Percentiles rank a stretch among this genome's conserved stretches.
phyloP scores from a whole-genome alignment of 192 early-diverging fungal species.

The Coemansia sp. region DNA sequence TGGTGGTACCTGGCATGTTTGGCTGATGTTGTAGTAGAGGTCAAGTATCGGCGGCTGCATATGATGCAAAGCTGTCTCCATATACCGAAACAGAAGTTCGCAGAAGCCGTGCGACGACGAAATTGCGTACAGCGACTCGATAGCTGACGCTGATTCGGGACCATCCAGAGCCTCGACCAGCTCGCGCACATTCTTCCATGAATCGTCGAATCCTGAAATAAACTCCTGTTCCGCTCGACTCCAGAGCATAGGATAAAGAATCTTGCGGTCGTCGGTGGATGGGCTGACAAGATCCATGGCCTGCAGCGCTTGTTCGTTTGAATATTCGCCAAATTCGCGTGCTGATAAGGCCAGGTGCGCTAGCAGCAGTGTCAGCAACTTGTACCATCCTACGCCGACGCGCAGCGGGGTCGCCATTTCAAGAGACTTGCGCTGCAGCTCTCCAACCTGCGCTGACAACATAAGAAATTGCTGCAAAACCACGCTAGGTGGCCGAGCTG shows the following conservation, averaged over 20 bases:
- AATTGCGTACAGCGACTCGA: slow-evolving; percentile 8
- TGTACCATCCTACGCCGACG: slow-evolving; percentile 28
- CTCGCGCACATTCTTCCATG: slow-evolving; percentile 19
- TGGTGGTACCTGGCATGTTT: slow-evolving; percentile 25
- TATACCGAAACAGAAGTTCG: slow-evolving; percentile 16
- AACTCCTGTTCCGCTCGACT: neutral
- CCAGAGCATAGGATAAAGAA: slow-evolving; percentile 31
- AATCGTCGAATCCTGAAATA: slow-evolving; percentile 19
- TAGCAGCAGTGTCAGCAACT: slow-evolving; percentile 22
- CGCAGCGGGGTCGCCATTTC: slow-evolving; percentile 13
- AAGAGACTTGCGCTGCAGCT: slow-evolving; percentile 15
- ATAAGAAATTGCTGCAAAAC: slow-evolving; percentile 33
- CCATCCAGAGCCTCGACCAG: slow-evolving; percentile 12
- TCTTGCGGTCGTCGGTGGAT: slow-evolving; percentile 1
- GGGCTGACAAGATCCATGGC: slow-evolving; percentile 30
- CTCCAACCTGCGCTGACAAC: slow-evolving; percentile 32
- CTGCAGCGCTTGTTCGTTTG: slow-evolving; percentile 11
- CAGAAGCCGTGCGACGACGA: slow-evolving; percentile 32
- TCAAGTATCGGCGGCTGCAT: slow-evolving; percentile 38
- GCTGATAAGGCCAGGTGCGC: slow-evolving; percentile 34
- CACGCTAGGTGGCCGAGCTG: slow-evolving; percentile 13
- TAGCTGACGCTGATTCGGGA: neutral
- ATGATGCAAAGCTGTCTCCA: slow-evolving; percentile 20
- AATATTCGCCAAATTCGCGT: slow-evolving; percentile 22
- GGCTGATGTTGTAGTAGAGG: slow-evolving; percentile 30